These are phyloP conservation scores for Hymenoscyphus infarciens DNA, from an alignment of 2,329 filamentous ascomycete species.

Conservation along the genomic window DNA sequence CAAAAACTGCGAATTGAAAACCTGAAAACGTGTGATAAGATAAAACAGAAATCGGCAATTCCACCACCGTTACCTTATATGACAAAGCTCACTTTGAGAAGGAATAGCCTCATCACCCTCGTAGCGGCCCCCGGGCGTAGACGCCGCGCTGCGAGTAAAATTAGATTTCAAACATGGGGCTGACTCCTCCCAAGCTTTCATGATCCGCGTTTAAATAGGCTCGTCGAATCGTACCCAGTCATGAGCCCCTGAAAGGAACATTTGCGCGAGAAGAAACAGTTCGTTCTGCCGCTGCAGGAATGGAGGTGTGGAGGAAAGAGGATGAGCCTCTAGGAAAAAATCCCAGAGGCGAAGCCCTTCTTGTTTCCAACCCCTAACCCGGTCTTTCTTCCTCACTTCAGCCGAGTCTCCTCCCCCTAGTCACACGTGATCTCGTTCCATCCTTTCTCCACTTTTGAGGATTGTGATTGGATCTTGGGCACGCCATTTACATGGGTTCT, in stretches of 20 bases:
- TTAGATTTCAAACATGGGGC: neutral
- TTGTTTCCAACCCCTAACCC: neutral
- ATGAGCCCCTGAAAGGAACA: neutral
- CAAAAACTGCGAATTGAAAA: neutral
- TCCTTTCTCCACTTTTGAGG: too few species aligned
- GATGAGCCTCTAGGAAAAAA: neutral
- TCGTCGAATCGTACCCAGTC: neutral
- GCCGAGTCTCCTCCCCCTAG: neutral
- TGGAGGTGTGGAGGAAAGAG: neutral
- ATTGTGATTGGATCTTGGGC: neutral
- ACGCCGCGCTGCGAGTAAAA: neutral
- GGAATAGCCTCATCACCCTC: conserved; percentile 3
- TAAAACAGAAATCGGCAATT: neutral
- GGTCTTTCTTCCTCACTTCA: neutral
- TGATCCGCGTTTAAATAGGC: neutral
- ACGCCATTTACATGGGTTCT: neutral
- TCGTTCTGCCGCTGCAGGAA: neutral
- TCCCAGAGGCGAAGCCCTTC: conserved; percentile 1
- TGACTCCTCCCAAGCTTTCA: conserved; percentile 3
- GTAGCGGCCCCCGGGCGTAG: neutral
- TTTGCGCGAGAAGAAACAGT: neutral
- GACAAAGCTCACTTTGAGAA: neutral
- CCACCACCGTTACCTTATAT: conserved; percentile 1
- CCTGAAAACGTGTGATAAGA: conserved; percentile 8
- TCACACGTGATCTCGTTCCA: neutral